Percentiles rank a stretch among this genome's conserved stretches.
These are phyloP conservation scores for Dryas octopetala DNA, from an alignment of 306 rosid genomes.

Conservation along the genomic window DNA sequence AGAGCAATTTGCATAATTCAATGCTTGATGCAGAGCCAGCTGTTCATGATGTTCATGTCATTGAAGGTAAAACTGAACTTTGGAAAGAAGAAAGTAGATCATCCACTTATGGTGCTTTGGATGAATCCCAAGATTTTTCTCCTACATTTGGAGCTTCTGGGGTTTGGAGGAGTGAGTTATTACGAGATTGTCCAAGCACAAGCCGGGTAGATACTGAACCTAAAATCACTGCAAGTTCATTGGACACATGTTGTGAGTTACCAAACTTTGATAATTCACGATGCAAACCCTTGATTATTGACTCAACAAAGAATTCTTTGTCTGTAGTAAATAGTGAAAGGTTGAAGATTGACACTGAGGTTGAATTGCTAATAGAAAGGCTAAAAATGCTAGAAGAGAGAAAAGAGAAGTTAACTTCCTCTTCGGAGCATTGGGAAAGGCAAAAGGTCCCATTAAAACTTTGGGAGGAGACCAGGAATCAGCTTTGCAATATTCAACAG, in stretches of 20 bases:
- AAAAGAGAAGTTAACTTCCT: slow-evolving; percentile 33
- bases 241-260: slow-evolving; percentile 1
- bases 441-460: slow-evolving; percentile 38
- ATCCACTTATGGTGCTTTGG: slow-evolving; percentile 25
- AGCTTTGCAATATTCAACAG: slow-evolving; percentile 32
- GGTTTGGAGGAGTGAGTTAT: slow-evolving; percentile 8
- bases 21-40: slow-evolving; percentile 46
- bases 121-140: slow-evolving; percentile 23
- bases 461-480: slow-evolving; percentile 43
- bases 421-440: slow-evolving; percentile 38
- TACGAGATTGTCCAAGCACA: slow-evolving; percentile 20
- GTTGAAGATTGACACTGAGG: slow-evolving; percentile 44
- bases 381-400: slow-evolving; percentile 37
- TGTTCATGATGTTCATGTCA: slow-evolving; percentile 67
- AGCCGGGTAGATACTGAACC: slow-evolving; percentile 17
- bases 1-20: slow-evolving; percentile 23
- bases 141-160: slow-evolving; percentile 28
- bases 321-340: slow-evolving; percentile 34
- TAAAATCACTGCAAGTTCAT: slow-evolving; percentile 9
- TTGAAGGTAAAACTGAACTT: slow-evolving; percentile 49
- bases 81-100: slow-evolving; percentile 33
- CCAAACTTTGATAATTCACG: slow-evolving; percentile 8
- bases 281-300: slow-evolving; percentile 26
- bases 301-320: slow-evolving; percentile 33
- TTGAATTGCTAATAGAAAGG: slow-evolving; percentile 47